Percentiles rank a stretch among this genome's conserved stretches.
Evolutionary conservation across 78 protist genomes (phyloP).

Genomic region (Dictyostelium brefeldianum): DNA sequence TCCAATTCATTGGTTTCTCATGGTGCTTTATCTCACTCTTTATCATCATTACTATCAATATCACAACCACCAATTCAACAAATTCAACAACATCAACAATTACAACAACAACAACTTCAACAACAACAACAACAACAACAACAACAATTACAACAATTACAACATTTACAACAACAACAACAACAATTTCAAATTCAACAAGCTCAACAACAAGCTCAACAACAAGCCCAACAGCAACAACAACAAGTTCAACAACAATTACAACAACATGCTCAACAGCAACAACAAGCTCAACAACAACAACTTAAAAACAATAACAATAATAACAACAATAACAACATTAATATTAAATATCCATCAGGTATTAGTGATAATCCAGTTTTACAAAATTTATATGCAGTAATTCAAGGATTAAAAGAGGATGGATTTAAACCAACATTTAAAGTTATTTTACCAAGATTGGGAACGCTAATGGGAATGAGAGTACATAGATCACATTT

Average conservation of each 20-base stretch:
- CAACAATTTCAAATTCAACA: background rate
- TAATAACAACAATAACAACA: background rate
- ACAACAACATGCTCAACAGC: background rate
- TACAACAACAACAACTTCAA: background rate
- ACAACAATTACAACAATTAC: slow-evolving; percentile 1
- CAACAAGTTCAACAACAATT: background rate
- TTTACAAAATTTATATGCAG: slow-evolving; percentile 33
- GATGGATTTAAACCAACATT: slow-evolving; percentile 77
- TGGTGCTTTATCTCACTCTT: slow-evolving; percentile 7
- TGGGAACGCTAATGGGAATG: slow-evolving; percentile 58
- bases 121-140: slow-evolving; percentile 12
- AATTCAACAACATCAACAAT: background rate
- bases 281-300: background rate
- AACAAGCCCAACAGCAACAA: background rate
- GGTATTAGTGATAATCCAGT: slow-evolving; percentile 20
- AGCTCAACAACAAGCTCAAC: background rate
- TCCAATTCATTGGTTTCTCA: background rate
- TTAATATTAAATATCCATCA: background rate
- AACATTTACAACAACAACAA: background rate
- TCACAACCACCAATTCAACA: background rate
- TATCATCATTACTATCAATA: background rate
- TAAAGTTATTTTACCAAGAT: slow-evolving; percentile 69
- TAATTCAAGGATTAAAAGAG: slow-evolving; percentile 67
- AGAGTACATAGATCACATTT: slow-evolving; percentile 61
- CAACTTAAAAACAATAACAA: slow-evolving; percentile 1